These are phyloP conservation scores for Logfia minima DNA, from an alignment of 129 eudicot genomes.

Conservation along the genomic window DNA sequence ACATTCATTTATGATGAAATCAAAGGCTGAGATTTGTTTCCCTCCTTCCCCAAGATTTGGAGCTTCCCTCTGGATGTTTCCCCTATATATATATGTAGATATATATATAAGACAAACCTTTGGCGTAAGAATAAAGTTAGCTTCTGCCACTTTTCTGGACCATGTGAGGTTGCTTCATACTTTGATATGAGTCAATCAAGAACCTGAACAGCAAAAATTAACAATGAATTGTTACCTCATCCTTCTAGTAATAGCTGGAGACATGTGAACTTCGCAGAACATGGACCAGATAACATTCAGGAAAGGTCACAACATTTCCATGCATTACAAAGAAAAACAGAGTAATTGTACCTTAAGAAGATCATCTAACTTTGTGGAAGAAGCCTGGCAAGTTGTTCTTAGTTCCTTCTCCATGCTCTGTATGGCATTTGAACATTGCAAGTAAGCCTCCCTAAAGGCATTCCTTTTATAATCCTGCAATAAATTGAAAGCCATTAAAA, in stretches of 20 bases:
- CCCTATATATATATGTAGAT: neutral
- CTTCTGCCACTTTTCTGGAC: conserved; percentile 90
- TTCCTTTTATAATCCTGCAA: conserved; percentile 87
- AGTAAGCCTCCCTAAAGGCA: conserved; percentile 86
- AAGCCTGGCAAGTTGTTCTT: conserved; percentile 67
- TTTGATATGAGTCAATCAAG: conserved; percentile 77
- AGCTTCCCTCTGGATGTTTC: too few relatives aligned
- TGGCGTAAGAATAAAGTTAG: conserved; percentile 66
- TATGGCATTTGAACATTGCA: conserved; percentile 71
- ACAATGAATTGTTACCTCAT: neutral
- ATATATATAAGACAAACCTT: conserved; percentile 48
- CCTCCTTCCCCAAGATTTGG: too few relatives aligned
- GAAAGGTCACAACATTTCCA: neutral
- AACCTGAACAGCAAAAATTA: conserved; percentile 46
- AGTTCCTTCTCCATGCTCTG: conserved; percentile 88
- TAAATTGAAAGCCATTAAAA: conserved; percentile 27
- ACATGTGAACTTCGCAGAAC: neutral
- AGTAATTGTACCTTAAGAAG: conserved; percentile 61
- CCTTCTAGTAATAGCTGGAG: neutral
- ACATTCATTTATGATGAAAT: too few relatives aligned
- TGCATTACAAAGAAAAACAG: neutral
- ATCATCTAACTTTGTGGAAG: conserved; percentile 67
- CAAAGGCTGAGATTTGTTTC: too few relatives aligned
- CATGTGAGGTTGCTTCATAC: conserved; percentile 79
- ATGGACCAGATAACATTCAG: neutral